Percentiles rank a stretch among this genome's conserved stretches.
Conservation (phyloP, 257 asterid species). For the Capsicum baccatum region DNA sequence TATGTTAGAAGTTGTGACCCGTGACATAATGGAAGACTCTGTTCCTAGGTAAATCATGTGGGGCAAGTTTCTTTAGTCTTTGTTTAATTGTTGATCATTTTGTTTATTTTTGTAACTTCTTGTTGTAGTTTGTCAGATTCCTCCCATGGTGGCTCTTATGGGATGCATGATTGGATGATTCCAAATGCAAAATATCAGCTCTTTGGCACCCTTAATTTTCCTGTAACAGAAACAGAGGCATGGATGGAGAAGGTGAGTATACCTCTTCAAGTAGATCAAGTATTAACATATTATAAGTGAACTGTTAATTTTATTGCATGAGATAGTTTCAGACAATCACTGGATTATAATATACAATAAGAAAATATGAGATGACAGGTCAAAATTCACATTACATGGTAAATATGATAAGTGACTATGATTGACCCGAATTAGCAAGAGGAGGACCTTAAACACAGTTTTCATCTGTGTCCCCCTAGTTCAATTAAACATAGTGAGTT, state of each 20-base stretch:
- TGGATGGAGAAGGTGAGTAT: conserved; percentile 90
- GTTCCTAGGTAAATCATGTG: conserved; percentile 64
- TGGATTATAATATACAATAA: neutral
- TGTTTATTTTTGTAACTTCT: conserved; percentile 33
- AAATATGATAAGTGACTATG: neutral
- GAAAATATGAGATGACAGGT: conserved; percentile 16
- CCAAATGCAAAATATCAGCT: conserved; percentile 64
- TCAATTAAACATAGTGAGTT: neutral
- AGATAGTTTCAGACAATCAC: neutral
- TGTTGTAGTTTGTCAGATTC: conserved; percentile 74
- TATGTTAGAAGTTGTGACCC: conserved; percentile 93
- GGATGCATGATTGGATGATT: conserved; percentile 68
- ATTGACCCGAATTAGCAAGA: conserved; percentile 8
- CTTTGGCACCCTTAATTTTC: conserved; percentile 75
- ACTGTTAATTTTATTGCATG: neutral
- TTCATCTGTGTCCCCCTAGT: conserved; percentile 15
- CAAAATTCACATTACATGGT: conserved; percentile 13
- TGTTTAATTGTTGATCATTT: conserved; percentile 24
- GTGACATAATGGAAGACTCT: conserved; percentile 88
- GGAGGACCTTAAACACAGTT: neutral
- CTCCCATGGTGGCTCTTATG: conserved; percentile 74
- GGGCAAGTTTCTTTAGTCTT: conserved; percentile 26
- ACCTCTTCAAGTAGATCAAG: conserved; percentile 6
- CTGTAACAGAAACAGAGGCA: conserved; percentile 80
- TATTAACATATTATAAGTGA: neutral